phyloP scores from a whole-genome alignment of 257 asterid species.

The Salvia splendens region DNA sequence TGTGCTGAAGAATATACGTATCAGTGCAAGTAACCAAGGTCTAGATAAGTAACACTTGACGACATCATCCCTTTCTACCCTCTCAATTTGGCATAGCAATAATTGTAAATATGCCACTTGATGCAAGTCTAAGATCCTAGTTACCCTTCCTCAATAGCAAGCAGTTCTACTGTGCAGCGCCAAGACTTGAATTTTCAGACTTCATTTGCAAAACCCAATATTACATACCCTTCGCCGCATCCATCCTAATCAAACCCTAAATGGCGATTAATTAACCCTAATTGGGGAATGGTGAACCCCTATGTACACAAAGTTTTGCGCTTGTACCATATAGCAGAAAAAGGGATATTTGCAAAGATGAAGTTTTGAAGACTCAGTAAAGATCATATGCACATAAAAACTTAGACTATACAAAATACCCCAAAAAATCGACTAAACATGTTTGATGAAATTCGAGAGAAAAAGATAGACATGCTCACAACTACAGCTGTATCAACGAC shows the following conservation, averaged over 20 bases:
- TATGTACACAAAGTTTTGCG: not conserved
- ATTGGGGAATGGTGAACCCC: too few relatives aligned
- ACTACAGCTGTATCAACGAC: conserved; percentile 51
- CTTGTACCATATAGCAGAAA: not conserved
- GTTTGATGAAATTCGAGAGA: not conserved
- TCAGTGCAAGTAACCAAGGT: conserved; percentile 7
- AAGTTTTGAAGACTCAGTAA: not conserved
- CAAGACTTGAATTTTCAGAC: not conserved
- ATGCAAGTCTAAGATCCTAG: not conserved
- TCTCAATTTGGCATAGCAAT: not conserved
- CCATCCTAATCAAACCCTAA: too few relatives aligned
- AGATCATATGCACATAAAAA: not conserved
- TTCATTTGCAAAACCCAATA: not conserved
- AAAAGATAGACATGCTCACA: conserved; percentile 38
- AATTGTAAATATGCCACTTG: not conserved
- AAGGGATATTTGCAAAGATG: not conserved
- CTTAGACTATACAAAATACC: not conserved
- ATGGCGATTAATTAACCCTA: too few relatives aligned
- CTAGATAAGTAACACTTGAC: conserved; percentile 7
- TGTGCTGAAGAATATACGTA: not conserved
- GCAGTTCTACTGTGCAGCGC: conserved; percentile 1
- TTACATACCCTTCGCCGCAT: not conserved
- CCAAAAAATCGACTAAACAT: not conserved
- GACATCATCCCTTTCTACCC: not conserved
- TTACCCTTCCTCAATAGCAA: not conserved